phyloP scores from a whole-genome alignment of 2,329 filamentous ascomycete species.

The Ophiostoma novo-ulmi region DNA sequence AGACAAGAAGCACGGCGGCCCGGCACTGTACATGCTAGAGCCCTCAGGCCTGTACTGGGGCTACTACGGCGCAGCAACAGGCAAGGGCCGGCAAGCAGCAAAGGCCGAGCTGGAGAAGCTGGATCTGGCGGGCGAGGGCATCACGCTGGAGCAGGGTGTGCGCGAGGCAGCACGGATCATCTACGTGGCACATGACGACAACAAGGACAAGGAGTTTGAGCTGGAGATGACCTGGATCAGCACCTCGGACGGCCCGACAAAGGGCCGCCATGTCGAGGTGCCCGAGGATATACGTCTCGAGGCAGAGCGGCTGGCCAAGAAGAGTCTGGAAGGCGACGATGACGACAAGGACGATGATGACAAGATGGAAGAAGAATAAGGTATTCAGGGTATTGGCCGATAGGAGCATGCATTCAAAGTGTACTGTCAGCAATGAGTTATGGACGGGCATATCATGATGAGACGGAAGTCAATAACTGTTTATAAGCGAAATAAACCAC shows the following conservation, averaged over 20 bases:
- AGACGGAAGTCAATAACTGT: not conserved
- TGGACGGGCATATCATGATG: slow-evolving; percentile 12
- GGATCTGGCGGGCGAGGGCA: slow-evolving; percentile 69
- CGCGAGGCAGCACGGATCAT: slow-evolving; percentile 97
- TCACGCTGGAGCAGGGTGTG: slow-evolving; percentile 80
- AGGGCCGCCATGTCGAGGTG: slow-evolving; percentile 88
- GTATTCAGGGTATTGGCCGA: not conserved
- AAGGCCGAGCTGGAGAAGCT: slow-evolving; percentile 99
- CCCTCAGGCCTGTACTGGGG: slow-evolving; percentile 97
- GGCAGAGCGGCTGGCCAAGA: slow-evolving; percentile 88
- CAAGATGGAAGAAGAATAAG: slow-evolving; percentile 71
- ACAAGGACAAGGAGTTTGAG: slow-evolving; percentile 99
- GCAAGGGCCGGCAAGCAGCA: slow-evolving; percentile 92
- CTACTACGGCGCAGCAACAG: slow-evolving; percentile 95
- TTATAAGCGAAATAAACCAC: slow-evolving; percentile 1
- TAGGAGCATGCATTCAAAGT: not conserved
- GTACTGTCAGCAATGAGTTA: not conserved
- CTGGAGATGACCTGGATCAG: slow-evolving; percentile 99
- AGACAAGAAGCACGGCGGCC: slow-evolving; percentile 75
- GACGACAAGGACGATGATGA: slow-evolving; percentile 65
- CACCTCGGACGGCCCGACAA: slow-evolving; percentile 74
- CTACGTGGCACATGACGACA: slow-evolving; percentile 95
- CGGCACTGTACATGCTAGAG: slow-evolving; percentile 98
- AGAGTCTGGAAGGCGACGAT: slow-evolving; percentile 79
- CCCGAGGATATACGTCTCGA: slow-evolving; percentile 86